Conservation (phyloP, 306 rosid species). For the Cyclanthera cordifolia region DNA sequence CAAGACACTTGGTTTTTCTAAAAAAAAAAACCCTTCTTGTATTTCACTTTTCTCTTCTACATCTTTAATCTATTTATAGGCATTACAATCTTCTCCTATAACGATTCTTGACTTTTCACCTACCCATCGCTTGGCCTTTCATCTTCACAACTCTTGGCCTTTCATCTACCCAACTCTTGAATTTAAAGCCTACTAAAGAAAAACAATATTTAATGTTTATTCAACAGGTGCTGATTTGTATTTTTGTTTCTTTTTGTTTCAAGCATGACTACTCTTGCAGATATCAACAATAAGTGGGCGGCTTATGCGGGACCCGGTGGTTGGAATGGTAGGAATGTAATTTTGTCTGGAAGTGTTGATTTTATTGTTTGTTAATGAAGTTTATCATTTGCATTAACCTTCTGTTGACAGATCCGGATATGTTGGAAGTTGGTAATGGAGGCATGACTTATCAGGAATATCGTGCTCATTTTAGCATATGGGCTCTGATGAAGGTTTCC, state of each 20-base stretch:
- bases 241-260: conserved; percentile 25
- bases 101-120: too few species aligned
- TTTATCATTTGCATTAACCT: neutral
- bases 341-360: conserved; percentile 15
- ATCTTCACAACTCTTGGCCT: too few species aligned
- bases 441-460: conserved; percentile 88
- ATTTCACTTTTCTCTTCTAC: too few species aligned
- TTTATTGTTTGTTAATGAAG: conserved; percentile 15
- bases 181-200: too few species aligned
- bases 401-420: conserved; percentile 72
- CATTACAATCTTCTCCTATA: too few species aligned
- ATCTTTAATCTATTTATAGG: too few species aligned
- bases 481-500: conserved; percentile 94
- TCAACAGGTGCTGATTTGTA: conserved; percentile 10
- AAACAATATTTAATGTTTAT: too few species aligned
- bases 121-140: too few species aligned
- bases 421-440: conserved; percentile 98
- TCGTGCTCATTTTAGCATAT: conserved; percentile 91
- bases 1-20: too few species aligned
- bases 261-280: conserved; percentile 88
- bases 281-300: conserved; percentile 90
- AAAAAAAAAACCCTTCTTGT: too few species aligned
- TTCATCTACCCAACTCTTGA: too few species aligned
- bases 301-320: conserved; percentile 99
- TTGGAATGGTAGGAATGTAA: conserved; percentile 69